Percentiles rank a stretch among this genome's conserved stretches.
These are phyloP conservation scores for Metarhizium robertsii DNA, from an alignment of 2,329 filamentous ascomycete genomes.

Conservation along the genomic window DNA sequence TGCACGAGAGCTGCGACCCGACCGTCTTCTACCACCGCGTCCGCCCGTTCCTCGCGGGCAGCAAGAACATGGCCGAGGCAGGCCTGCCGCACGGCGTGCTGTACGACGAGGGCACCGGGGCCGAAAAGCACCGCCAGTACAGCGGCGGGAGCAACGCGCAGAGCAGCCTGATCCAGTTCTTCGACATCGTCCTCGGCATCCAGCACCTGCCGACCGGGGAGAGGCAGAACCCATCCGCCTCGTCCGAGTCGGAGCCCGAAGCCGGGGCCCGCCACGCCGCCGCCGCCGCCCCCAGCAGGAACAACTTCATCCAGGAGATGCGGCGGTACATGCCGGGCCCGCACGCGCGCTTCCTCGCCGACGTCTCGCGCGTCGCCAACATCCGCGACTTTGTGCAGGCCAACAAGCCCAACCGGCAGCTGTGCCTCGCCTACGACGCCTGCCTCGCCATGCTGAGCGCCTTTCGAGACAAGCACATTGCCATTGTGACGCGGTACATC, in stretches of 20 bases:
- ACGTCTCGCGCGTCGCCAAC: slow-evolving; percentile 72
- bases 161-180: slow-evolving; percentile 94
- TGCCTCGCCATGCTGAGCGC: slow-evolving; percentile 62
- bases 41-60: slow-evolving; percentile 88
- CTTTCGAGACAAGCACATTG: slow-evolving; percentile 90
- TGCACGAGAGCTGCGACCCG: slow-evolving; percentile 94
- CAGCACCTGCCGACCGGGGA: slow-evolving; percentile 85
- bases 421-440: slow-evolving; percentile 80
- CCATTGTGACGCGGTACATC: slow-evolving; percentile 93
- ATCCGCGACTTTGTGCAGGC: slow-evolving; percentile 73
- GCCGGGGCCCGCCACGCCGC: slow-evolving; percentile 30
- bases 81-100: slow-evolving; percentile 80
- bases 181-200: slow-evolving; percentile 83
- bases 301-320: slow-evolving; percentile 98
- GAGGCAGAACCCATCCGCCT: slow-evolving; percentile 30
- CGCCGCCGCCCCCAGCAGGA: slow-evolving; percentile 20
- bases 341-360: slow-evolving; percentile 79
- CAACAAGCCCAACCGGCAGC: slow-evolving; percentile 48
- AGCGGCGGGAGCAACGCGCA: slow-evolving; percentile 94
- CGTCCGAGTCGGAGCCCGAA: slow-evolving; percentile 30
- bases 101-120: slow-evolving; percentile 71
- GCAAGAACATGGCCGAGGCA: slow-evolving; percentile 95
- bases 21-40: slow-evolving; percentile 94
- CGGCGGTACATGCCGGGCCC: slow-evolving; percentile 92
- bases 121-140: slow-evolving; percentile 67